phyloP scores from a whole-genome alignment of 441 rosid species.

The Mallotus repandus region DNA sequence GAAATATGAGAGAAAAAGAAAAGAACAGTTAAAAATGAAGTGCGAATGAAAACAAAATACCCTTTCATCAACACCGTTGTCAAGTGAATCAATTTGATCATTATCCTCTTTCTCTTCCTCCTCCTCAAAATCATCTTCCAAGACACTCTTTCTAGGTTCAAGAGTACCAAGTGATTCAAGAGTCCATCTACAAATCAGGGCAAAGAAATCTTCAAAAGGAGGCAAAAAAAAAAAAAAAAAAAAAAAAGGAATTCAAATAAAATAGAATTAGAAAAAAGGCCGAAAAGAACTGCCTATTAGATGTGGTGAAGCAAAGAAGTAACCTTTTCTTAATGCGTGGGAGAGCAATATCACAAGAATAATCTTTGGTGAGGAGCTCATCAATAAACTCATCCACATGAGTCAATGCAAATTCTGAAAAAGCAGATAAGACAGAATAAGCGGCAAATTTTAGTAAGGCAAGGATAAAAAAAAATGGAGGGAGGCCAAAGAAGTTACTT shows the following conservation, averaged over 20 bases:
- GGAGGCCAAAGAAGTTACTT: constrained; percentile 37
- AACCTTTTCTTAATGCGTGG: constrained; percentile 87
- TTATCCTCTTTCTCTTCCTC: constrained; percentile 93
- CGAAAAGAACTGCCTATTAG: too few species aligned
- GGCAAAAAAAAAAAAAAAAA: not conserved
- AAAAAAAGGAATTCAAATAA: not conserved
- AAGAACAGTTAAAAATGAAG: not conserved
- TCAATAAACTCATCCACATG: constrained; percentile 91
- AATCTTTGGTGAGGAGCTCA: constrained; percentile 78
- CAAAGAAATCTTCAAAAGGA: too few species aligned
- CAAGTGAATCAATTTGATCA: constrained; percentile 55
- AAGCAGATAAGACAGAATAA: not conserved
- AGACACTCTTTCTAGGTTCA: constrained; percentile 81
- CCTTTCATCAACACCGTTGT: constrained; percentile 59
- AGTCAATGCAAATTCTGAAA: constrained; percentile 51
- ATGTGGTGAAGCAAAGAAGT: too few species aligned
- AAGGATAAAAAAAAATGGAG: too few species aligned
- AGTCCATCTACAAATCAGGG: constrained; percentile 53
- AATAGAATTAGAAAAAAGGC: too few species aligned
- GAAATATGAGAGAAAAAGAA: not conserved
- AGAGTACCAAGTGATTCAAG: constrained; percentile 68
- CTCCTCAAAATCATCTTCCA: constrained; percentile 98
- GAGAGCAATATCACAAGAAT: constrained; percentile 84
- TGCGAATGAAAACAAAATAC: constrained; percentile 23
- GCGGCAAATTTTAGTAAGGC: too few species aligned